Evolutionary conservation across 805 yeast genomes (phyloP).

Genomic region (Metschnikowia rubicola): DNA sequence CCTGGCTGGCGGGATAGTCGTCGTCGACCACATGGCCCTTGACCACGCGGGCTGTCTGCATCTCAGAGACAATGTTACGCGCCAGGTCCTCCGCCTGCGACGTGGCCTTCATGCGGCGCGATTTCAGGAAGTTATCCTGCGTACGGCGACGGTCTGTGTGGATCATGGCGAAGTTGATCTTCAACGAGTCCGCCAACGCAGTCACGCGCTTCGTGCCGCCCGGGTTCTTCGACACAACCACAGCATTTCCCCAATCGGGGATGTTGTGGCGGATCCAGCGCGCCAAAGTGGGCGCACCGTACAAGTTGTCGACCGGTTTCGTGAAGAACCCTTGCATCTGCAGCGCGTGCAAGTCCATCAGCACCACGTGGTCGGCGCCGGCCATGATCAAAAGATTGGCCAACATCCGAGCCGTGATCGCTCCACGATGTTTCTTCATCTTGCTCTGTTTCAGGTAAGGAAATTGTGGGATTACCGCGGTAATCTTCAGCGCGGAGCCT

Average conservation of each 20-base stretch:
- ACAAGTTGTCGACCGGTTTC: conserved; percentile 93
- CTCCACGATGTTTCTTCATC: conserved; percentile 98
- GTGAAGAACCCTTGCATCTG: conserved; percentile 99
- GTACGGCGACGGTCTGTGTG: conserved; percentile 96
- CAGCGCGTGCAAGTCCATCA: conserved; percentile 94
- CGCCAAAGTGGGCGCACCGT: conserved; percentile 95
- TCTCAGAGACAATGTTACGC: conserved; percentile 68
- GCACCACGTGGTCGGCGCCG: conserved; percentile 97
- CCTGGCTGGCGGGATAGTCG: conserved; percentile 43
- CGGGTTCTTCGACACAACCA: conserved; percentile 97
- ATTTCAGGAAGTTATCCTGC: conserved; percentile 51
- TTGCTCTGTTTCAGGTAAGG: conserved; percentile 92
- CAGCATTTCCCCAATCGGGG: conserved; percentile 80
- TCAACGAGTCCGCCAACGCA: conserved; percentile 92
- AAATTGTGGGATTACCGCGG: conserved; percentile 95
- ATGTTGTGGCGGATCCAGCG: conserved; percentile 93
- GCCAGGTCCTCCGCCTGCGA: conserved; percentile 48
- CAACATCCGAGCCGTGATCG: conserved; percentile 96
- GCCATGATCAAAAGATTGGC: conserved; percentile 96
- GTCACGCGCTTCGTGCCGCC: conserved; percentile 99
- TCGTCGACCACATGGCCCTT: conserved; percentile 97
- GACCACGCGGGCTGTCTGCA: conserved; percentile 94
- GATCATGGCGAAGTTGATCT: conserved; percentile 97
- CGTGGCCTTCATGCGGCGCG: conserved; percentile 39
- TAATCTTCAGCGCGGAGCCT: conserved; percentile 96